A percentile compares a stretch with the other conserved stretches of the same genome.
Conservation (phyloP, 192 early-diverging fungal genomes). For the Coemansia sp. region DNA sequence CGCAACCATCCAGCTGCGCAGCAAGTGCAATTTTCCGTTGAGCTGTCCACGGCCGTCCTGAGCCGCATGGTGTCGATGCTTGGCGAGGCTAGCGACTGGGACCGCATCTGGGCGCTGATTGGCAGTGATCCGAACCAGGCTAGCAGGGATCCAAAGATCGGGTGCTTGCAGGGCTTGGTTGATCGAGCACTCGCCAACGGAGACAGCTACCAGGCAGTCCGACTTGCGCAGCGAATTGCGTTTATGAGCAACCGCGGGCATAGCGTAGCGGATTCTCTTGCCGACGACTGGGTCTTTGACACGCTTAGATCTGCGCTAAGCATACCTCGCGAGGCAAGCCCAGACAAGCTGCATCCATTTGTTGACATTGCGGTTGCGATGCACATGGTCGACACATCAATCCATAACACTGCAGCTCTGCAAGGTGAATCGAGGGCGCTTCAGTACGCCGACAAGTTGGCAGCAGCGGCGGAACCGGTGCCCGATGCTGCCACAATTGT, state of each 20-base stretch:
- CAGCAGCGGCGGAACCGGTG: not conserved
- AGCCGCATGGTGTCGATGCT: not conserved
- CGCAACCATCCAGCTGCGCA: too few species aligned
- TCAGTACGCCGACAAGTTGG: not conserved
- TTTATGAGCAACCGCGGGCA: too few species aligned
- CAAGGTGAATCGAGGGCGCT: constrained; percentile 9
- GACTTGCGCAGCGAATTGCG: too few species aligned
- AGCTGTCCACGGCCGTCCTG: too few species aligned
- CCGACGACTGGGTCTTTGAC: too few species aligned
- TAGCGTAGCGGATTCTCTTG: too few species aligned
- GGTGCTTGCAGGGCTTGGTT: not conserved
- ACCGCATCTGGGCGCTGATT: not conserved
- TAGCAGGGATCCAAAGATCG: not conserved
- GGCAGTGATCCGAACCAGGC: not conserved
- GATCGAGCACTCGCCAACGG: not conserved
- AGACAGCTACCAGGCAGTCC: not conserved
- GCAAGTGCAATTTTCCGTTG: too few species aligned
- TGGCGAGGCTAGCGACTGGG: not conserved
- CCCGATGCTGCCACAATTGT: not conserved
- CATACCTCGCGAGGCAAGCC: not conserved
- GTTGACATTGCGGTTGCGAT: constrained; percentile 1
- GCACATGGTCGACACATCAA: not conserved
- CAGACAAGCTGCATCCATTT: not conserved
- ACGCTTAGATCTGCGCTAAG: too few species aligned
- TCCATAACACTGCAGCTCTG: not conserved